These are phyloP conservation scores for Arthrobotrys sinensis DNA, from an alignment of 2,329 filamentous ascomycete species.

Conservation along the genomic window DNA sequence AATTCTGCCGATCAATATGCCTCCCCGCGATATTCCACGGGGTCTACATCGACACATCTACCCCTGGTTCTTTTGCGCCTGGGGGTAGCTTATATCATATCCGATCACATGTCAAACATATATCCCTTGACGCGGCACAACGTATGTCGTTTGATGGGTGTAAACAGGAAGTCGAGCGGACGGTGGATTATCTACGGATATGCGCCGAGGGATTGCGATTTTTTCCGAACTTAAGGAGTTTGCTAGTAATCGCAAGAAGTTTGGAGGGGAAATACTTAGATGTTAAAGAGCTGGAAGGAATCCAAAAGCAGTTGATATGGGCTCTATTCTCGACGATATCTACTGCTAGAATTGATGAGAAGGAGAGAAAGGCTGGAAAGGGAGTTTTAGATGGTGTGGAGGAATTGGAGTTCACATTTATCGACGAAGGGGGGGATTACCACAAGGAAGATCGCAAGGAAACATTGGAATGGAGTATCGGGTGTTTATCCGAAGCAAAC, in stretches of 20 bases:
- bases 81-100: constrained; percentile 24
- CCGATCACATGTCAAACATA: constrained; percentile 19
- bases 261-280: constrained; percentile 21
- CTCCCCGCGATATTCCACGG: constrained; percentile 29
- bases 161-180: constrained; percentile 17
- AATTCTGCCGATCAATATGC: constrained; percentile 34
- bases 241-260: constrained; percentile 22
- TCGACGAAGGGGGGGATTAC: constrained; percentile 12
- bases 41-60: constrained; percentile 27
- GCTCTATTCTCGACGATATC: constrained; percentile 22
- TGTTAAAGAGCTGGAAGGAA: constrained; percentile 8
- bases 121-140: constrained; percentile 26
- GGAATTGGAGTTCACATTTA: constrained; percentile 24
- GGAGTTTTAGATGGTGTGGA: not conserved
- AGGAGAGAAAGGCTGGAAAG: not conserved
- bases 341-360: too few relatives aligned
- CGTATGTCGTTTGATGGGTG: not conserved
- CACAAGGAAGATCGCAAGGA: not conserved
- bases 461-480: constrained; percentile 14
- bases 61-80: constrained; percentile 5
- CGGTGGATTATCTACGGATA: constrained; percentile 28
- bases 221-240: constrained; percentile 31
- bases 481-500: constrained; percentile 26
- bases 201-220: constrained; percentile 9
- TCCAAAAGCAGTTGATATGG: constrained; percentile 21